Base-by-base conservation (phyloP, 2,329 filamentous ascomycete genomes). In the Blastomyces parvus region DNA sequence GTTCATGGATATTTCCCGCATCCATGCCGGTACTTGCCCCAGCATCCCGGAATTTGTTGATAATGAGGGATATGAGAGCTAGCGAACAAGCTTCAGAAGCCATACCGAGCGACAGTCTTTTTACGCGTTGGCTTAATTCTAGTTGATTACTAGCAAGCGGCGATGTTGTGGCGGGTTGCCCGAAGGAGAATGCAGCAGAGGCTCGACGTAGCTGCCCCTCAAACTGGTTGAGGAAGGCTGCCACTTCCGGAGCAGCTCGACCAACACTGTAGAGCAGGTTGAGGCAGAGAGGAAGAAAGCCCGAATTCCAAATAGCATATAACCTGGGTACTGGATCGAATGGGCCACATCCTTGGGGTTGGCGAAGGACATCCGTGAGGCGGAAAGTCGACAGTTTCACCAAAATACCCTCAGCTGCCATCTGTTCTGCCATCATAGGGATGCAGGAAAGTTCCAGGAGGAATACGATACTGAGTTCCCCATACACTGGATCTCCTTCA, bases 281-380 rank as follows among this genome's bases (percentile, higher is more conserved):
- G 55, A 99, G 83, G 65, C 93, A 88, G 22, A 99, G 79, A 0
- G 94, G 94, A 3, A 99, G 81, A 63, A 97, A 84, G 1, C 91
- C 94, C 68, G 90, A 88, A 25, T 86, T 86, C 94, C 94, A 99
- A 70, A 97, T 92, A 61, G 84, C 84, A 78, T 96, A 96, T 71
- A 96, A 86, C 33, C 93, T 86, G 3, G 85, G 81, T 17, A 84
- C 84, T 6, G 89, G 84, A 55, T 94, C 88, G 66, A 95, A 91
- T 0, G 92, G 91, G 2, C 88, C 89, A 64, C 91, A 87, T 57
- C 84, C 83, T 61, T 87, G 86, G 11, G 78, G 73, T 55, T 82
- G 81, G 33, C 89, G 86, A 74, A 96, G 88, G 73, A 89, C 88
- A 63, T 86, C 86, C 9, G 89, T 88, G 25, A 97, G 79, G 65